Conservation (phyloP, 2,329 filamentous ascomycete species). For the Fusarium mundagurra region DNA sequence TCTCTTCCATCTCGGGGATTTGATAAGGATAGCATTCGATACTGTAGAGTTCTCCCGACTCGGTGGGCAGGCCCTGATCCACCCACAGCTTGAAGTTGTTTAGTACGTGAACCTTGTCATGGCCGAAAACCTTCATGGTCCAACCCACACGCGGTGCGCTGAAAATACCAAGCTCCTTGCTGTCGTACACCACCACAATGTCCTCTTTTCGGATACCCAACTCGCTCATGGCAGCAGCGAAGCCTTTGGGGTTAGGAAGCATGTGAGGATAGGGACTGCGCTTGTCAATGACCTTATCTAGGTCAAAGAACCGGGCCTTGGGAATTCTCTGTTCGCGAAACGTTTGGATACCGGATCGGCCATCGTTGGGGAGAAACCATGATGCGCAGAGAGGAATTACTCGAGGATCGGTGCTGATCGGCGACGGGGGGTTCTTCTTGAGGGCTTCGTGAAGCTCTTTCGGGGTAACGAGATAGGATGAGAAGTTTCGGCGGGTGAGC, state of each 20-base stretch:
- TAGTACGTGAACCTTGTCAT: constrained; percentile 85
- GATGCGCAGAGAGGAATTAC: constrained; percentile 90
- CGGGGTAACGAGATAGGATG: constrained; percentile 87
- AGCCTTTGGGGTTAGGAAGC: constrained; percentile 83
- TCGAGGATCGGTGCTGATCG: constrained; percentile 82
- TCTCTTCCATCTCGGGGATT: constrained; percentile 68
- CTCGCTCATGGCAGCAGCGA: constrained; percentile 87
- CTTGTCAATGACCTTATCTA: constrained; percentile 90
- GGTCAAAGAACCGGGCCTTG: constrained; percentile 92
- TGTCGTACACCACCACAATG: constrained; percentile 93
- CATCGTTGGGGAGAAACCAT: constrained; percentile 97
- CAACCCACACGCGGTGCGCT: constrained; percentile 92
- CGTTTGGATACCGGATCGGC: constrained; percentile 79
- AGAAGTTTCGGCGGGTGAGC: constrained; percentile 59
- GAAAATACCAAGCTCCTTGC: constrained; percentile 90
- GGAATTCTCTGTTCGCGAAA: constrained; percentile 89
- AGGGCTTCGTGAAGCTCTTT: constrained; percentile 83
- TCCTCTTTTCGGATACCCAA: constrained; percentile 90
- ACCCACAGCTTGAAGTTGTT: constrained; percentile 98
- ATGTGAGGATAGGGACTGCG: constrained; percentile 94
- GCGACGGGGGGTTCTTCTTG: constrained; percentile 80
- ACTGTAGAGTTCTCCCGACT: constrained; percentile 78
- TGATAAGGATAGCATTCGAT: constrained; percentile 73
- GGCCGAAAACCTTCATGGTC: constrained; percentile 92
- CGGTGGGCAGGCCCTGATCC: constrained; percentile 81